Evolutionary conservation across 108 stramenopile genomes (phyloP).

Genomic region (Pelagomonas calceolata): DNA sequence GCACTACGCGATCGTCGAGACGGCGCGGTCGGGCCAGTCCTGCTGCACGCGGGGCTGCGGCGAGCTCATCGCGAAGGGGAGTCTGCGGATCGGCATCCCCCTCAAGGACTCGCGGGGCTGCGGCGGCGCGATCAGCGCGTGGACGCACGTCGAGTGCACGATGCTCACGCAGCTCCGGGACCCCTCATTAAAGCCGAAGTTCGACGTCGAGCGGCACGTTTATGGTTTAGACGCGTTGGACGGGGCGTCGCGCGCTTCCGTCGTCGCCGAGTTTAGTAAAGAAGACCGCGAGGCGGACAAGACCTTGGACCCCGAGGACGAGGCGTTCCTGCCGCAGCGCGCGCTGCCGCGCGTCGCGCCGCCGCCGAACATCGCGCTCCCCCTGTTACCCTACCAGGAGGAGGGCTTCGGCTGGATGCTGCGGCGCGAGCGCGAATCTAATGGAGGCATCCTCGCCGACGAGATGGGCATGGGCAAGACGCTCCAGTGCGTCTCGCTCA

Average conservation of each 20-base stretch:
- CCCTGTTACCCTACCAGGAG: constrained; percentile 84
- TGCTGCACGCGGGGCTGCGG: constrained; percentile 9
- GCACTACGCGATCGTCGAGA: constrained; percentile 1
- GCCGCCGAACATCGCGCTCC: constrained; percentile 34
- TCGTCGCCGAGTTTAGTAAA: no score
- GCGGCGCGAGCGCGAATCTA: constrained; percentile 55
- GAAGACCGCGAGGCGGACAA: no score
- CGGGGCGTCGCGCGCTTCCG: no score
- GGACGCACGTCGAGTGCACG: constrained; percentile 11
- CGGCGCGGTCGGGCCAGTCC: background rate
- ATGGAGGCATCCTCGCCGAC: constrained; percentile 88
- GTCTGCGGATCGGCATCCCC: constrained; percentile 4
- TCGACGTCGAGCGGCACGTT: no score
- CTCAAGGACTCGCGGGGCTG: constrained; percentile 1
- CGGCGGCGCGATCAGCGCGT: constrained; percentile 5
- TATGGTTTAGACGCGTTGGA: no score
- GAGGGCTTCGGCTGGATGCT: constrained; percentile 90
- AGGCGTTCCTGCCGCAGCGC: no score
- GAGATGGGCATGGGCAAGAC: constrained; percentile 77
- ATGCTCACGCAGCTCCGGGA: no score
- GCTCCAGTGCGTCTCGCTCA: constrained; percentile 73
- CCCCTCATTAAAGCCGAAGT: no score
- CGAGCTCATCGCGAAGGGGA: constrained; percentile 7
- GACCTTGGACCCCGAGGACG: no score
- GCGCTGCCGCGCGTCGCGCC: no score